Evolutionary conservation across 257 asterid genomes (phyloP).

Genomic region (Solanum arcanum): DNA sequence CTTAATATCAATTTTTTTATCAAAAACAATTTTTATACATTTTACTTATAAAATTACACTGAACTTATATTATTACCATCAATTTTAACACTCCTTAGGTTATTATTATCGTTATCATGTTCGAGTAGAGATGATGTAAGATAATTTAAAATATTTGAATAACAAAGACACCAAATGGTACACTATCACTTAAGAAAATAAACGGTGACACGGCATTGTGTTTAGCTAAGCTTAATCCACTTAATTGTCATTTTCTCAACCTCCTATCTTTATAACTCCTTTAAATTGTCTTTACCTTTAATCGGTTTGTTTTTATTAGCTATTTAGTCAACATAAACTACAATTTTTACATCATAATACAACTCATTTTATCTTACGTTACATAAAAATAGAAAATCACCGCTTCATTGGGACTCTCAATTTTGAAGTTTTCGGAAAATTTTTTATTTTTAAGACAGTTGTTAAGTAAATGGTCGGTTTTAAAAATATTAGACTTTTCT

Average conservation of each 20-base stretch:
- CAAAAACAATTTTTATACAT: background rate
- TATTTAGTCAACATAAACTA: background rate
- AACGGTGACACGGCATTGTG: background rate
- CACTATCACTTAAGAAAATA: background rate
- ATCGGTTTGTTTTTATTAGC: background rate
- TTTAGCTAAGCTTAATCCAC: background rate
- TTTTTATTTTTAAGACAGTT: background rate
- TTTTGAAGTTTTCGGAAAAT: background rate
- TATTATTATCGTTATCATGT: background rate
- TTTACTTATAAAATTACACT: background rate
- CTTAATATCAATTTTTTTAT: background rate
- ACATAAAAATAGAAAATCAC: background rate
- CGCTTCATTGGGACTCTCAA: background rate
- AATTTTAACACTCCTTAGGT: background rate
- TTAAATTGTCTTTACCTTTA: background rate
- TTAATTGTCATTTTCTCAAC: background rate
- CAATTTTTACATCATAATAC: background rate
- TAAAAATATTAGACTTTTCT: background rate
- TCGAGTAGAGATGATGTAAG: background rate
- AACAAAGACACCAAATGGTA: background rate
- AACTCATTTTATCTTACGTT: background rate
- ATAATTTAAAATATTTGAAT: background rate
- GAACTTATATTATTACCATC: background rate
- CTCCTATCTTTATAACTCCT: background rate
- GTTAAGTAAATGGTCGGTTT: background rate